These are phyloP conservation scores for Teratosphaeria zuluensis DNA, from an alignment of 2,329 filamentous ascomycete species.

Conservation along the genomic window DNA sequence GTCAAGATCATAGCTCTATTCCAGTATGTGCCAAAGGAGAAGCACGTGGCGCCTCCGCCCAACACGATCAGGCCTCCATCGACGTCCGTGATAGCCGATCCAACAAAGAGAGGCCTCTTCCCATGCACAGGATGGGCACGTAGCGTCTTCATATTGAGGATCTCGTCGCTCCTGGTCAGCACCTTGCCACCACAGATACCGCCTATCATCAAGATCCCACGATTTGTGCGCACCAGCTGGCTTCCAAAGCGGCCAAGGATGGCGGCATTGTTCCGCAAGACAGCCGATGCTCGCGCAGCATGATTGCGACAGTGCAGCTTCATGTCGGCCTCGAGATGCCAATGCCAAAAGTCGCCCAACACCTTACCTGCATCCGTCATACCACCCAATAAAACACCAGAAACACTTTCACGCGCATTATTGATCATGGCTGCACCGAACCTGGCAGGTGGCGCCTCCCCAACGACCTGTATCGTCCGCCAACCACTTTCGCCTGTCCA, in stretches of 20 bases:
- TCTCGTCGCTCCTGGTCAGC: slow-evolving; percentile 42
- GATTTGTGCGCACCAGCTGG: slow-evolving; percentile 36
- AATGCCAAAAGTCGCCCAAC: slow-evolving; percentile 53
- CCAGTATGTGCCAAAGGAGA: slow-evolving; percentile 84
- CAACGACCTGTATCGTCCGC: slow-evolving; percentile 31
- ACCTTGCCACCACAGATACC: slow-evolving; percentile 40
- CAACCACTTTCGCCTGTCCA: slow-evolving; percentile 44
- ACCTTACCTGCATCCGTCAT: slow-evolving; percentile 57
- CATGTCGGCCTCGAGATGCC: slow-evolving; percentile 37
- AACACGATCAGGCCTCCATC: slow-evolving; percentile 49
- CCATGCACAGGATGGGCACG: slow-evolving; percentile 23
- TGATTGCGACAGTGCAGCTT: slow-evolving; percentile 28
- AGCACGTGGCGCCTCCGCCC: slow-evolving; percentile 79
- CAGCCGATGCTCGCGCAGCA: slow-evolving; percentile 13
- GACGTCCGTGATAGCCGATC: slow-evolving; percentile 48
- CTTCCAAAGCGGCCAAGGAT: slow-evolving; percentile 42
- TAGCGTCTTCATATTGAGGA: slow-evolving; percentile 33
- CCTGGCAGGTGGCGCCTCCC: slow-evolving; percentile 36
- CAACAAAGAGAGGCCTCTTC: slow-evolving; percentile 59
- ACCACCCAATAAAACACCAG: slow-evolving; percentile 63
- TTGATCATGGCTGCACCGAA: slow-evolving; percentile 50
- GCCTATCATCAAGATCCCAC: slow-evolving; percentile 43
- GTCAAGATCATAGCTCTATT: slow-evolving; percentile 46
- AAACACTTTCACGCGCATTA: slow-evolving; percentile 20
- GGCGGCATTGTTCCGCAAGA: slow-evolving; percentile 17